Base-by-base conservation (phyloP, 2,329 filamentous ascomycete genomes). In the Diaporthe citriasiana region DNA sequence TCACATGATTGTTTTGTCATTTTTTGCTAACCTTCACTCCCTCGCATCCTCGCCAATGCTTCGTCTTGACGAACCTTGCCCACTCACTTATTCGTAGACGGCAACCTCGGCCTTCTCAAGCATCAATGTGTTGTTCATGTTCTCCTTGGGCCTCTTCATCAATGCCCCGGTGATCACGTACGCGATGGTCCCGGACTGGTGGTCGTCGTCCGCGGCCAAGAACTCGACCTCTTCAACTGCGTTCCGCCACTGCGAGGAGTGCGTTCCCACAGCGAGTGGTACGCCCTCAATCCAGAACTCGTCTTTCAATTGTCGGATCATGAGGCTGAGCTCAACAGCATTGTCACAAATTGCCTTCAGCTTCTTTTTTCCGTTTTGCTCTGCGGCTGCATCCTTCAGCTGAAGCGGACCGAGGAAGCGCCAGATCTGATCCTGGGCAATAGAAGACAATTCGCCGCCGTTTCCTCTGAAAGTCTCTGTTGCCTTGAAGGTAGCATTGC, bases 261-360 rank as follows among this genome's bases (percentile, higher is more conserved):
- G 59, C n/a, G 22, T 2, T 0, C n/a, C 50, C 9, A 50, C 15
- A 6, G 22, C 8, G 12, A n/a, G n/a, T n/a, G n/a, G n/a, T n/a
- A n/a, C n/a, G n/a, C n/a, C n/a, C n/a, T 78, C 76, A 25, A 78
- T 55, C n/a, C 42, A 55, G 27, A 75, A 73, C 0, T 53, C 25
- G 6, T 73, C 70, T 1, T 56, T 30, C 0, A 72, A 40, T 12
- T 45, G 70, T 9, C 77, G 51, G 1, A 78, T 71, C 13, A 73
- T 70, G 6, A 78, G 53, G n/a, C 74, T 75, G 13, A 78, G 68
- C 12, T 73, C 55, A 2, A 75, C 55, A 1, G 77, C 77, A 17
- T 73, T n/a, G 38, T 76, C 60, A 47, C 77, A 78, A 3, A 78
- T 73, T 15, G 40, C 25, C 13, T 60, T 33, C n/a, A 77, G 27